Evolutionary conservation across 441 rosid species (phyloP), one percentile per base, ranked within the genome.

Genomic region (Euphorbia schlechtendalii): DNA sequence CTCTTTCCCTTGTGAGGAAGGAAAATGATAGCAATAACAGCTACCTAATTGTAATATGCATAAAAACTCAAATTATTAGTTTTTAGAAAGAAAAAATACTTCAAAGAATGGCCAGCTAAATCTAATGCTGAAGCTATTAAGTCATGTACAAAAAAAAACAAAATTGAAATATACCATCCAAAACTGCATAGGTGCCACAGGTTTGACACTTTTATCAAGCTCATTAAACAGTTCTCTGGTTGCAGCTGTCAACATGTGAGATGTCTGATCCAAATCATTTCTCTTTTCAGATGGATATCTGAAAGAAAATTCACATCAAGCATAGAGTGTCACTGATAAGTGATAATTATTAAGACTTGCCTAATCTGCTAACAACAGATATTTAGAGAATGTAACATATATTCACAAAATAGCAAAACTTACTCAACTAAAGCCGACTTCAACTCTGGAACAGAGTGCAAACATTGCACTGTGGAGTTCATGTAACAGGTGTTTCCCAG

Each of bases 401-500:
- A n/a, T n/a, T n/a, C n/a, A n/a, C n/a, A n/a, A n/a, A n/a, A n/a
- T n/a, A n/a, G 61, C 49, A 71, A 38, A 61, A 69, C 82, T 69
- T 68, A 89, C 96, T 76, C 70, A 56, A 77, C 55, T 67, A 92
- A 78, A 73, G 92, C 83, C 72, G 92, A 84, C 76, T 89, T 89
- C 86, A 92, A 76, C 78, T 92, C 96, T 22, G 98, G 98, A 69
- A 92, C 96, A 45, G 92, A 88, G 78, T 92, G 96, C 72, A 88
- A 74, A 77, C 96, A 92, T 66, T 92, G 98, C 51, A 88, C 56
- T 0, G 96, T 89, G 14, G 98, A 89, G 82, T 92, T 92, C 98
- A 92, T 89, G 81, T 87, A 92, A 82, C 98, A 92, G 10, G 96
- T 92, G 81, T 92, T 86, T 59, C 97, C 98, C 49, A 92, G 78